Evolutionary conservation across 106 monocot genomes (phyloP).

Genomic region (Acorus gramineus): DNA sequence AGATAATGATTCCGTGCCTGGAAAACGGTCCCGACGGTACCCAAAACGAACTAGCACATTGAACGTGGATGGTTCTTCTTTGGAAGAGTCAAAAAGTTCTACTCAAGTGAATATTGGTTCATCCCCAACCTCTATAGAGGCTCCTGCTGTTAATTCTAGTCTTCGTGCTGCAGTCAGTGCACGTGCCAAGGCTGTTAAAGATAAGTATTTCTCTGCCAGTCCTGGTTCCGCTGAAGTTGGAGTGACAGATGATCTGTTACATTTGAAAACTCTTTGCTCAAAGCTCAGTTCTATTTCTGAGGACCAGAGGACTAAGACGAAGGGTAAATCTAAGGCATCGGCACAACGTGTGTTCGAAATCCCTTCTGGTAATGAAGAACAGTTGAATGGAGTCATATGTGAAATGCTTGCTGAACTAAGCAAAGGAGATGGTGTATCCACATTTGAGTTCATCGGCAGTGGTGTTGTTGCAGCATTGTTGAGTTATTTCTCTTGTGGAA

Average conservation of each 20-base stretch:
- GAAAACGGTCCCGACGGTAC: constrained; percentile 69
- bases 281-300: constrained; percentile 60
- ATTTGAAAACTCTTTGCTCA: constrained; percentile 62
- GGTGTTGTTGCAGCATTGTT: constrained; percentile 78
- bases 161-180: constrained; percentile 67
- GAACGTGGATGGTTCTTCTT: constrained; percentile 32
- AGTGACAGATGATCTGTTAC: constrained; percentile 74
- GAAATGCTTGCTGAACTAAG: constrained; percentile 69
- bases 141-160: constrained; percentile 44
- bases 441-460: constrained; percentile 99
- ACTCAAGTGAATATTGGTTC: constrained; percentile 25
- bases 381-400: constrained; percentile 43
- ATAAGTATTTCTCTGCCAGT: constrained; percentile 75
- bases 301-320: constrained; percentile 43
- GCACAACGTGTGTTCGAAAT: constrained; percentile 36
- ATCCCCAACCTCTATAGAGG: constrained; percentile 31
- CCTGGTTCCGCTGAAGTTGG: constrained; percentile 59
- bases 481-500: constrained; percentile 91
- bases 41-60: constrained; percentile 31
- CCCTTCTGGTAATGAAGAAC: constrained; percentile 43
- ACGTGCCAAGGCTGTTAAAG: constrained; percentile 76
- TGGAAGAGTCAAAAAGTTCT: constrained; percentile 58
- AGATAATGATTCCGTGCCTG: constrained; percentile 35
- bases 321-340: constrained; percentile 76
- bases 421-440: constrained; percentile 90